Conservation (phyloP, 495 filamentous ascomycete genomes). For the Neurospora discreta region DNA sequence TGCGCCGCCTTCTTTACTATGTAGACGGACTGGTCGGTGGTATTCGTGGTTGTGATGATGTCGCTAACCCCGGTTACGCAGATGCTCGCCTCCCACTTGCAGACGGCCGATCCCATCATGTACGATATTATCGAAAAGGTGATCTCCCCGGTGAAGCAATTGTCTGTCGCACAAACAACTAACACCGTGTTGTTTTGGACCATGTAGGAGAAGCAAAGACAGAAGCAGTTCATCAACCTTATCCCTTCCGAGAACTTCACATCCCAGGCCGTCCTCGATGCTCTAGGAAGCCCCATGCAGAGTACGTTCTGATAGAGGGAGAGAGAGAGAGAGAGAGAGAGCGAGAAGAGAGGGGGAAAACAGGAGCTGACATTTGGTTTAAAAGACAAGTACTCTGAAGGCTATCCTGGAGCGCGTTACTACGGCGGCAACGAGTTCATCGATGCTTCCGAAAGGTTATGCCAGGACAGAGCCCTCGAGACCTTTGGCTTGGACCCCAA, state of each 20-base stretch:
- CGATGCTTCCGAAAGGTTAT: conserved; percentile 79
- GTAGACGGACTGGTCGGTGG: neutral
- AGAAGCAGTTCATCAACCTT: conserved; percentile 96
- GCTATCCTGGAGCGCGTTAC: conserved; percentile 92
- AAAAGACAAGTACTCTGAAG: conserved; percentile 97
- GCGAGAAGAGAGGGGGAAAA: too few species aligned
- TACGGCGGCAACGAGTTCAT: conserved; percentile 97
- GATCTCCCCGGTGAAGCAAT: neutral
- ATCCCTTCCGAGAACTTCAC: conserved; percentile 99
- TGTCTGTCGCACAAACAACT: neutral
- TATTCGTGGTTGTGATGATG: conserved; percentile 3
- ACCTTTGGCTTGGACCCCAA: conserved; percentile 71
- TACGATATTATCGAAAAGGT: conserved; percentile 87
- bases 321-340: too few species aligned
- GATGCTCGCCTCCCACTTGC: conserved; percentile 68
- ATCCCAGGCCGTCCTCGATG: conserved; percentile 92
- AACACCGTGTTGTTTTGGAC: conserved; percentile 2
- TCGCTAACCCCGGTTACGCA: conserved; percentile 24
- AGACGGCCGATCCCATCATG: conserved; percentile 78
- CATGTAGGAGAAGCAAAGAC: conserved; percentile 80
- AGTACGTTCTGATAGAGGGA: conserved; percentile 43
- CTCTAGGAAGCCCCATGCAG: conserved; percentile 96
- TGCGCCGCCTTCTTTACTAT: conserved; percentile 14
- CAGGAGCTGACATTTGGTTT: conserved; percentile 2
- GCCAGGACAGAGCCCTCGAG: conserved; percentile 79